Conservation (phyloP, 768 basidiomycete species). For the Pleurotus platypus region DNA sequence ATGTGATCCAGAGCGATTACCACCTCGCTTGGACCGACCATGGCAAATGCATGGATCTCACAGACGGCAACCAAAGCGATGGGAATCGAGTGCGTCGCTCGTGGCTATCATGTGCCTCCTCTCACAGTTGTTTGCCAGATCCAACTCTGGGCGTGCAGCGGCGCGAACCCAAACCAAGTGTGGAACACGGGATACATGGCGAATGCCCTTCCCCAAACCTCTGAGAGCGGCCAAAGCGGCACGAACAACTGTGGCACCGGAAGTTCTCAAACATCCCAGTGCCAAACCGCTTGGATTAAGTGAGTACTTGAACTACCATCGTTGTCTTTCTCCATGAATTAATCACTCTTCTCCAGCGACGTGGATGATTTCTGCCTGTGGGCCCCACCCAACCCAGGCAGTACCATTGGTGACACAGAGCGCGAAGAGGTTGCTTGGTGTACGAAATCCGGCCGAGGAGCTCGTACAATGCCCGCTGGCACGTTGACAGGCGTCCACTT, state of each 20-base stretch:
- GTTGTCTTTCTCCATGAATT: background rate
- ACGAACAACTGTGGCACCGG: slow-evolving; percentile 10
- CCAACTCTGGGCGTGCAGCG: slow-evolving; percentile 42
- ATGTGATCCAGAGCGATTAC: slow-evolving; percentile 13
- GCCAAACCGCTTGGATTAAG: slow-evolving; percentile 13
- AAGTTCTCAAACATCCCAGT: slow-evolving; percentile 9
- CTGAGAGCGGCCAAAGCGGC: slow-evolving; percentile 11
- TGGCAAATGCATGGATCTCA: slow-evolving; percentile 27
- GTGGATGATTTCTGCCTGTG: slow-evolving; percentile 13
- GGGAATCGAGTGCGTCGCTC: slow-evolving; percentile 20
- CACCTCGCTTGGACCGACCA: slow-evolving; percentile 28
- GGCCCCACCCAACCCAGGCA: slow-evolving; percentile 9
- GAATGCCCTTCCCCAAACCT: slow-evolving; percentile 8
- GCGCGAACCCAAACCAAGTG: slow-evolving; percentile 43
- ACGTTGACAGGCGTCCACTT: slow-evolving; percentile 26
- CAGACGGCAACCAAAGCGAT: slow-evolving; percentile 18
- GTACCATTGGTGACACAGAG: slow-evolving; percentile 11
- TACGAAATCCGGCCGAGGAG: slow-evolving; percentile 28
- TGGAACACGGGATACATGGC: slow-evolving; percentile 10
- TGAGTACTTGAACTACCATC: background rate
- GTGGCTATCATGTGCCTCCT: background rate
- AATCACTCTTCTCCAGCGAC: background rate
- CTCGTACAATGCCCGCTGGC: slow-evolving; percentile 42
- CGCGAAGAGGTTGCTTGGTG: slow-evolving; percentile 11
- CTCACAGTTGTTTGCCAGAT: slow-evolving; percentile 25